Base-by-base conservation (phyloP, 257 asterid genomes). In the Nicotiana undulata region DNA sequence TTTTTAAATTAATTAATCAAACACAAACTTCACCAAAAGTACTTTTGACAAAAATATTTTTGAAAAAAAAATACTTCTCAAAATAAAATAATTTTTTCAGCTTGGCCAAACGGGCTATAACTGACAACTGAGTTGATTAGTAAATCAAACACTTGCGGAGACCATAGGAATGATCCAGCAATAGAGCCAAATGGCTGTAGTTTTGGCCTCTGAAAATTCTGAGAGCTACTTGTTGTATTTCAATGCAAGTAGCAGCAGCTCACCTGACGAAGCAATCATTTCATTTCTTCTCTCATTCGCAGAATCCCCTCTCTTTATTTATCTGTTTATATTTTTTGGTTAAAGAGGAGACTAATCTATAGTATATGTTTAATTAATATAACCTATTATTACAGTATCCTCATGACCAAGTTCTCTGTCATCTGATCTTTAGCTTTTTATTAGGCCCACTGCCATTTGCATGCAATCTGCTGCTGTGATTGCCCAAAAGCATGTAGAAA, bases 221-320 rank as follows among this genome's bases (percentile, higher is more conserved):
- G 82, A 67, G 76, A 79, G 82, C 82, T 76, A 81, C 63, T 74
- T 7, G 12, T 11, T 16, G 49, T 70, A 58, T 24, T 83, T 32
- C 52, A 13, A 59, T 59, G 77, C 81, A 63, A 83, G 10, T 78
- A 78, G 84, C 55, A 78, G 84, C 55, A 26, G 28, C 28, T 84
- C 84, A 80, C 82, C 44, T 32, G 78, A 61, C 9, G 49, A 15
- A 67, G 61, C 76, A 79, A 61, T 51, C 63, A 63, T 72, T 80
- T 70, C 63, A 13, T 12, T 26, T 11, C 63, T 58, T 6, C 3
- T 58, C 28, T 58, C 5, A 20, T 58, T 58, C 63, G 20, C 63
- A 18, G 11, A 20, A 8, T 58, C 28, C 28, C 3, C 22, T 55
- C 22, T 55, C 10, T 53, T 40, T 8, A 7, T 40, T 40, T 28